Evolutionary conservation across 2,329 filamentous ascomycete species (phyloP).

Genomic region (Byssochlamys sp.): DNA sequence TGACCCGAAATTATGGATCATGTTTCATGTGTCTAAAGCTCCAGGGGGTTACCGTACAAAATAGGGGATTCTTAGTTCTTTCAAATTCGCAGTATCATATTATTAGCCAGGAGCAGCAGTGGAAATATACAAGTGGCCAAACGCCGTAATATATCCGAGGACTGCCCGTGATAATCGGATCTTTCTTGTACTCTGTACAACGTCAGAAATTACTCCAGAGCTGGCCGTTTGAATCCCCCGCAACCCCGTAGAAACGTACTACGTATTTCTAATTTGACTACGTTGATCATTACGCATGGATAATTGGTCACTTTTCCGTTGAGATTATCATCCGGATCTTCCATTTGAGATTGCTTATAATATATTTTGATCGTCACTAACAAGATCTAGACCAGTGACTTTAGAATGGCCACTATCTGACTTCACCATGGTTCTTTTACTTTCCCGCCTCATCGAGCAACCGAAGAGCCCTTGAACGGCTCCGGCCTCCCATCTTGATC

Average conservation of each 20-base stretch:
- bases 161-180: background rate
- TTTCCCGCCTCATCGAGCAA: background rate
- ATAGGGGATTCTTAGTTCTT: background rate
- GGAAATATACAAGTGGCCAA: background rate
- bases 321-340: background rate
- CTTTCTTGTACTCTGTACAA: background rate
- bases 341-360: background rate
- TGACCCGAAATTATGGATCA: background rate
- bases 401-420: background rate
- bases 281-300: background rate
- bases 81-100: background rate
- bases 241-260: background rate
- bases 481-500: background rate
- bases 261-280: background rate
- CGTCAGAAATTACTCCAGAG: background rate
- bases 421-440: background rate
- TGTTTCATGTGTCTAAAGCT: background rate
- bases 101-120: background rate
- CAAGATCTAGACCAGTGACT: background rate
- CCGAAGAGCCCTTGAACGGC: background rate
- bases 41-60: background rate
- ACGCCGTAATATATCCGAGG: background rate
- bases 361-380: background rate
- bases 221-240: background rate
- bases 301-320: background rate